phyloP scores from a whole-genome alignment of 805 yeast species.

The Wickerhamomyces sydowiorum region DNA sequence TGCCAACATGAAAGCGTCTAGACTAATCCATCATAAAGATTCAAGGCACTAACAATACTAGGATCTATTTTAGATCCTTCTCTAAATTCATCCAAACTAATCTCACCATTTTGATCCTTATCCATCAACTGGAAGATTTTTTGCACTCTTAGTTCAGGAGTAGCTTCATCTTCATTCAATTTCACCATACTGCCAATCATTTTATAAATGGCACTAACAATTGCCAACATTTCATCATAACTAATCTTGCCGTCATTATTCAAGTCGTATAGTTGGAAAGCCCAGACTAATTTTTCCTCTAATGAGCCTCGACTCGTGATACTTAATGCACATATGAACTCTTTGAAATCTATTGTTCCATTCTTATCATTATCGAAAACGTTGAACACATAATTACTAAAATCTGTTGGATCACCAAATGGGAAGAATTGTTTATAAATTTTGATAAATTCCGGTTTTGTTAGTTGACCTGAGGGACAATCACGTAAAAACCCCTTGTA shows the following conservation, averaged over 20 bases:
- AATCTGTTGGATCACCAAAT: constrained; percentile 93
- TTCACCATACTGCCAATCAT: constrained; percentile 96
- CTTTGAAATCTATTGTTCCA: constrained; percentile 85
- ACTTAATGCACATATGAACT: constrained; percentile 83
- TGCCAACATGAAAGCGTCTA: constrained; percentile 19
- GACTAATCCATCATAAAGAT: constrained; percentile 75
- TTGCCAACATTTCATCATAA: constrained; percentile 72
- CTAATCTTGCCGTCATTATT: constrained; percentile 72
- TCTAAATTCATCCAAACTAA: constrained; percentile 80
- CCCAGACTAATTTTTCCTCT: constrained; percentile 85
- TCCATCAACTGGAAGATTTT: constrained; percentile 75
- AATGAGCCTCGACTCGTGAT: constrained; percentile 80
- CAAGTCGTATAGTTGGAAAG: constrained; percentile 81
- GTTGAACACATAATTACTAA: constrained; percentile 80
- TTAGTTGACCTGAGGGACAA: constrained; percentile 85
- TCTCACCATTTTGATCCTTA: constrained; percentile 61
- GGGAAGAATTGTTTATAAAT: constrained; percentile 97
- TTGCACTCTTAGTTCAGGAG: constrained; percentile 82
- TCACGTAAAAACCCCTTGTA: constrained; percentile 93
- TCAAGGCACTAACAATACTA: constrained; percentile 67
- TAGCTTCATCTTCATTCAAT: constrained; percentile 80
- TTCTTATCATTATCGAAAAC: constrained; percentile 81
- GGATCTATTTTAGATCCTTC: constrained; percentile 78
- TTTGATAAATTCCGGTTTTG: constrained; percentile 82
- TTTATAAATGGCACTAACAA: constrained; percentile 80